phyloP scores from a whole-genome alignment of 2,329 filamentous ascomycete genomes.

The Alternaria consortialis region DNA sequence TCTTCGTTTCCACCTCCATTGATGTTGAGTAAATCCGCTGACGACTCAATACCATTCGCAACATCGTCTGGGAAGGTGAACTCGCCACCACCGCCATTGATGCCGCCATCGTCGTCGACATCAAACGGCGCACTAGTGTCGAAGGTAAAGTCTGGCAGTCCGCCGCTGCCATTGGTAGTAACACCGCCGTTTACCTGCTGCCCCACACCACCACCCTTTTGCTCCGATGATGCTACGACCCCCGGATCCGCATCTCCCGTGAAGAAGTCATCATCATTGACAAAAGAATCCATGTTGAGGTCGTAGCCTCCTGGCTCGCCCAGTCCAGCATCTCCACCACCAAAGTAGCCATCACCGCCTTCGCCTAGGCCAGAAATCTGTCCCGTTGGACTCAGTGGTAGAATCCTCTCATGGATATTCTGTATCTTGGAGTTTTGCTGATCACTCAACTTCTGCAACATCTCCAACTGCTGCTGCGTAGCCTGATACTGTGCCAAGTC shows the following conservation, averaged over 20 bases:
- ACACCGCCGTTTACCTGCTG: background rate
- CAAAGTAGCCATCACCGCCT: constrained; percentile 42
- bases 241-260: constrained; percentile 27
- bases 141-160: constrained; percentile 13
- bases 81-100: constrained; percentile 3
- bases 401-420: constrained; percentile 75
- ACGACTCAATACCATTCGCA: constrained; percentile 10
- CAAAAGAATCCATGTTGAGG: constrained; percentile 66
- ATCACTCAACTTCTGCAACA: constrained; percentile 78
- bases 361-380: constrained; percentile 73
- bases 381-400: constrained; percentile 82
- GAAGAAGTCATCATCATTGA: constrained; percentile 65
- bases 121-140: constrained; percentile 3
- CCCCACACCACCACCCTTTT: background rate
- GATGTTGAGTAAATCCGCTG: background rate
- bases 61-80: constrained; percentile 2
- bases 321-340: constrained; percentile 39
- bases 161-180: background rate
- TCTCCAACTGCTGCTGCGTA: constrained; percentile 79
- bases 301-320: constrained; percentile 51
- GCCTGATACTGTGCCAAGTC: constrained; percentile 70
- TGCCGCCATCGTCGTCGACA: constrained; percentile 11
- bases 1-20: background rate
- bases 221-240: background rate
- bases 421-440: constrained; percentile 81